Conservation (phyloP, 2,329 filamentous ascomycete genomes). For the Penicillium sp. region DNA sequence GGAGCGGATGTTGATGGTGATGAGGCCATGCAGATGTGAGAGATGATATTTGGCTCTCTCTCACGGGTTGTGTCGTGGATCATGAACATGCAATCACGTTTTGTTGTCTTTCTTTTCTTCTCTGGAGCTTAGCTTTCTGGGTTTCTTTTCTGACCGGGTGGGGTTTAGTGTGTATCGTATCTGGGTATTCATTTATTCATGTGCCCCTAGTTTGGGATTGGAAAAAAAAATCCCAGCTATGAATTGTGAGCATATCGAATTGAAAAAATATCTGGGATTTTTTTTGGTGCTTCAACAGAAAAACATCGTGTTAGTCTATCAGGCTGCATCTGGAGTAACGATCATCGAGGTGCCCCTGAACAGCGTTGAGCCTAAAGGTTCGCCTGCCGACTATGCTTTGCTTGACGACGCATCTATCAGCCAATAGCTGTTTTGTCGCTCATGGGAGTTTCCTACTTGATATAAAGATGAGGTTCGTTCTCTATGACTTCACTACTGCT, state of each 20-base stretch:
- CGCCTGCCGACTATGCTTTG: background rate
- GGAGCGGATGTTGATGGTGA: conserved; percentile 49
- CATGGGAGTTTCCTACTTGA: background rate
- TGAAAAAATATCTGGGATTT: conserved; percentile 1
- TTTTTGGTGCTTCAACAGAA: conserved; percentile 15
- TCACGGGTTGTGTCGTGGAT: background rate
- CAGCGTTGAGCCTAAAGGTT: background rate
- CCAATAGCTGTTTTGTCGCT: background rate
- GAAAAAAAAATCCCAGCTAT: background rate
- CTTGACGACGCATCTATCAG: background rate
- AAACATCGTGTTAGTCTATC: background rate
- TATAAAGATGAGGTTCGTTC: background rate
- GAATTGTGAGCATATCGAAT: background rate
- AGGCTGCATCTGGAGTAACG: background rate
- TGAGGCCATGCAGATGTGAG: conserved; percentile 42
- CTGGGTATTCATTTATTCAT: conserved; percentile 12
- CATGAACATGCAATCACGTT: conserved; percentile 16
- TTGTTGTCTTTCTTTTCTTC: conserved; percentile 13
- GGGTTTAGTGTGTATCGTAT: conserved; percentile 16
- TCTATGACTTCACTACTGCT: background rate
- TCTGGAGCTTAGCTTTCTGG: conserved; percentile 13
- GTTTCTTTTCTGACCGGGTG: conserved; percentile 12
- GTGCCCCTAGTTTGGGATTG: background rate
- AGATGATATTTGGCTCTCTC: background rate
- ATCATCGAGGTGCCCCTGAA: background rate